A percentile compares a stretch with the other conserved stretches of the same genome.
These are phyloP conservation scores for Catharanthus roseus DNA, from an alignment of 257 asterid species.

Conservation along the genomic window DNA sequence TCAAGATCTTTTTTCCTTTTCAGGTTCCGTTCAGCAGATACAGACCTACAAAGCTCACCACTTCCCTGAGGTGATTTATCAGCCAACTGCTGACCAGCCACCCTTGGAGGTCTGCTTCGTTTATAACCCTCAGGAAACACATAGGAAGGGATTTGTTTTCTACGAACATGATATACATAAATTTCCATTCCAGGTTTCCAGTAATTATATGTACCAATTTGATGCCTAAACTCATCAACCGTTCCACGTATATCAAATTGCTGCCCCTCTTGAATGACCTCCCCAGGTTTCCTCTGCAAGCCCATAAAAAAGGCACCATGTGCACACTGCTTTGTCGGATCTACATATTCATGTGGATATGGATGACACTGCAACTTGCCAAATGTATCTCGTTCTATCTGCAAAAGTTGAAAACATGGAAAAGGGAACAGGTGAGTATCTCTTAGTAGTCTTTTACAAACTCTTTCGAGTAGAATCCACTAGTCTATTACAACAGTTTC, in stretches of 20 bases:
- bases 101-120: conserved; percentile 52
- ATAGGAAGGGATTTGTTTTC: conserved; percentile 83
- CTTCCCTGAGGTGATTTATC: conserved; percentile 35
- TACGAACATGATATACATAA: conserved; percentile 77
- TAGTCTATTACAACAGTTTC: neutral
- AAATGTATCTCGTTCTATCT: conserved; percentile 85
- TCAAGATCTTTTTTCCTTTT: conserved; percentile 56
- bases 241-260: conserved; percentile 91
- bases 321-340: conserved; percentile 58
- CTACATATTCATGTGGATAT: conserved; percentile 66
- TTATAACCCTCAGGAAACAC: conserved; percentile 77
- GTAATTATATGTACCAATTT: conserved; percentile 59
- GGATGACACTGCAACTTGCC: conserved; percentile 96
- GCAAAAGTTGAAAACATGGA: conserved; percentile 36
- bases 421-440: conserved; percentile 2
- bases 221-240: conserved; percentile 88
- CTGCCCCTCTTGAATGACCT: conserved; percentile 77
- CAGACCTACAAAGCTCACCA: conserved; percentile 37
- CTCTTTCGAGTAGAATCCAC: neutral
- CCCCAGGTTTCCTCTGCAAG: conserved; percentile 82
- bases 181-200: conserved; percentile 97
- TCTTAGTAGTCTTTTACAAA: neutral
- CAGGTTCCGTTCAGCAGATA: conserved; percentile 36
- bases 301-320: conserved; percentile 89
- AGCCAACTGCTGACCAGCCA: conserved; percentile 33